Conservation (phyloP, 2,329 filamentous ascomycete genomes). For the Botryosphaeria dothidea region DNA sequence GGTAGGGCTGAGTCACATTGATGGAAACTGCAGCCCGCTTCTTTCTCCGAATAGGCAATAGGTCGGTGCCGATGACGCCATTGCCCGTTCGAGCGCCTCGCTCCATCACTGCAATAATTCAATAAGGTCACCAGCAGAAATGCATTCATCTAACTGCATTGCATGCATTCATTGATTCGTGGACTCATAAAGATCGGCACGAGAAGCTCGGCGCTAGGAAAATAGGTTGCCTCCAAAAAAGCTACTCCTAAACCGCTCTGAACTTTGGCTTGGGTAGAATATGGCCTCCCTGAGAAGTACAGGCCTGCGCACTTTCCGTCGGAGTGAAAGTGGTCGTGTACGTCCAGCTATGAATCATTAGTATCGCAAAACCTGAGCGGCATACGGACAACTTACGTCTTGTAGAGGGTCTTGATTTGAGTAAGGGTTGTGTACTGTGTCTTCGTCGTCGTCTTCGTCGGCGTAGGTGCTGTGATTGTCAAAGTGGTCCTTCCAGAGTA, state of each 20-base stretch:
- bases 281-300: conserved; percentile 36
- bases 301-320: conserved; percentile 34
- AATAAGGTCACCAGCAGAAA: neutral
- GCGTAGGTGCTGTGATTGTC: conserved; percentile 38
- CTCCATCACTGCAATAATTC: neutral
- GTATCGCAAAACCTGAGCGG: neutral
- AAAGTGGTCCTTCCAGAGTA: conserved; percentile 34
- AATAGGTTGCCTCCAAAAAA: neutral
- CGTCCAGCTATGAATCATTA: conserved; percentile 26
- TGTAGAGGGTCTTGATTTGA: conserved; percentile 34
- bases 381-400: conserved; percentile 25
- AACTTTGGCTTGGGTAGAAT: conserved; percentile 7
- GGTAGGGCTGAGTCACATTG: conserved; percentile 1
- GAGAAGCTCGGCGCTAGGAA: neutral
- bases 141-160: neutral
- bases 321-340: conserved; percentile 38
- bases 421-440: conserved; percentile 29
- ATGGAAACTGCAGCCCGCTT: no score
- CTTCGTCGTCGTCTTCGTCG: conserved; percentile 33
- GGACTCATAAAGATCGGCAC: neutral
- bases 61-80: no score
- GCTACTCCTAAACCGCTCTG: neutral
- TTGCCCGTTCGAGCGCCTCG: neutral
- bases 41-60: neutral
- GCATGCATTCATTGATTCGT: neutral